These are phyloP conservation scores for Taxillus chinensis DNA, from an alignment of 164 flowering plant genomes.

Conservation along the genomic window DNA sequence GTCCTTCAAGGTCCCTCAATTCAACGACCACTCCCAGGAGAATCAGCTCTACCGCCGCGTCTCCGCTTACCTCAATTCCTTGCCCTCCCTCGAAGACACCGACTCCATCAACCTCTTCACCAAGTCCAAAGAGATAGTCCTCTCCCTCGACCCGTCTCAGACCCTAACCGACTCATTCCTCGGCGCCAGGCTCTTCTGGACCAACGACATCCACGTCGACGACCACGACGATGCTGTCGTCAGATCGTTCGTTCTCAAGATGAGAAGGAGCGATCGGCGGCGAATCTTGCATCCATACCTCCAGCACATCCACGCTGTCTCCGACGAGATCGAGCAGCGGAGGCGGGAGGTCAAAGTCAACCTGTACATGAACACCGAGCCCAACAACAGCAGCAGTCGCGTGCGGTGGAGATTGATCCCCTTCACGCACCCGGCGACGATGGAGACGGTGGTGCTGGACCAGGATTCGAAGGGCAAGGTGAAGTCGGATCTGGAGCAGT, in stretches of 20 bases:
- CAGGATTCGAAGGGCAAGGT: slow-evolving; percentile 57
- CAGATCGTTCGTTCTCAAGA: slow-evolving; percentile 33
- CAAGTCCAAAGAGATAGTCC: slow-evolving; percentile 41
- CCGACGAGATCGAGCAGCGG: slow-evolving; percentile 47
- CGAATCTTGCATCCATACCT: slow-evolving; percentile 64
- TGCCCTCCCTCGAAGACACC: slow-evolving; percentile 55
- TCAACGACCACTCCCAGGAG: slow-evolving; percentile 40
- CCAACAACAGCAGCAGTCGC: not conserved
- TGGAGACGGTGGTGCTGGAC: slow-evolving; percentile 69
- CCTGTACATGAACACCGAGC: slow-evolving; percentile 29
- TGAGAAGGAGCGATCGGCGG: slow-evolving; percentile 44
- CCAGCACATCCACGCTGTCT: slow-evolving; percentile 52
- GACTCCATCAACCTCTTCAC: slow-evolving; percentile 55
- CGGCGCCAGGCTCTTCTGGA: slow-evolving; percentile 49
- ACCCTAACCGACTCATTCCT: slow-evolving; percentile 47
- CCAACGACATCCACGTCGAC: slow-evolving; percentile 13
- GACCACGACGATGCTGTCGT: not conserved
- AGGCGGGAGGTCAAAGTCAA: slow-evolving; percentile 34
- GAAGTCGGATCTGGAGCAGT: slow-evolving; percentile 58
- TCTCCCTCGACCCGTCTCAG: slow-evolving; percentile 43
- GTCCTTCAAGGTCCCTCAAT: slow-evolving; percentile 50
- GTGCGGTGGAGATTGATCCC: slow-evolving; percentile 63
- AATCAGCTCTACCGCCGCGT: slow-evolving; percentile 52
- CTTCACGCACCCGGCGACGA: slow-evolving; percentile 62
- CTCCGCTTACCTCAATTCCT: slow-evolving; percentile 40